Percentiles rank a stretch among this genome's conserved stretches.
These are phyloP conservation scores for Fusarium austroafricanum DNA, from an alignment of 2,329 filamentous ascomycete genomes.

Conservation along the genomic window DNA sequence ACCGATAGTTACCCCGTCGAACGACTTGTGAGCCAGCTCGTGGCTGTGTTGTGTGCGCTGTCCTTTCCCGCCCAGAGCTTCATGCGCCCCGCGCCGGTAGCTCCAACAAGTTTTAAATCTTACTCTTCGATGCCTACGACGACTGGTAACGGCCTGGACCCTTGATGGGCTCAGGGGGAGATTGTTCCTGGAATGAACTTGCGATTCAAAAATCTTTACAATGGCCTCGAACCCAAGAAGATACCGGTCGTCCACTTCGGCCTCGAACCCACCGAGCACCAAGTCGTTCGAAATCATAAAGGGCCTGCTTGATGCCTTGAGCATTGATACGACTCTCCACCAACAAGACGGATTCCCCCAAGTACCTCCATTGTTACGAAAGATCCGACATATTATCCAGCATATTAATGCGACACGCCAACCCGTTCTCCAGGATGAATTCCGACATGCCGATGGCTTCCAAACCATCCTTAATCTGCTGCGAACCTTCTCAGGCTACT, in stretches of 20 bases:
- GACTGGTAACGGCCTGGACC: slow-evolving; percentile 51
- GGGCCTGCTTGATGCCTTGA: slow-evolving; percentile 62
- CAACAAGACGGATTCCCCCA: slow-evolving; percentile 60
- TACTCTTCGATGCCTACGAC: slow-evolving; percentile 51
- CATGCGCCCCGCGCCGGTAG: slow-evolving; percentile 47
- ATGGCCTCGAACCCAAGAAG: slow-evolving; percentile 67
- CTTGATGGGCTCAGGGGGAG: slow-evolving; percentile 53
- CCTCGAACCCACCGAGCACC: slow-evolving; percentile 67
- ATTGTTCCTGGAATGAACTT: slow-evolving; percentile 45
- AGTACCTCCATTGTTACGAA: slow-evolving; percentile 61
- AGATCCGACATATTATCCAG: slow-evolving; percentile 74
- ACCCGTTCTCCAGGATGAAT: slow-evolving; percentile 76
- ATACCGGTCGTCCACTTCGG: slow-evolving; percentile 73
- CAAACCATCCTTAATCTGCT: slow-evolving; percentile 77
- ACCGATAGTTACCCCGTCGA: neutral
- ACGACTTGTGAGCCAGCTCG: neutral
- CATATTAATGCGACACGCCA: slow-evolving; percentile 63
- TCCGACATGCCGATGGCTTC: slow-evolving; percentile 84
- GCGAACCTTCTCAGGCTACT: slow-evolving; percentile 78
- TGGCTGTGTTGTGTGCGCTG: slow-evolving; percentile 28
- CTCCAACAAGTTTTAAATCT: slow-evolving; percentile 43
- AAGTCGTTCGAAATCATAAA: slow-evolving; percentile 71
- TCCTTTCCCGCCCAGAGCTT: slow-evolving; percentile 30
- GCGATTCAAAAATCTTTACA: slow-evolving; percentile 45
- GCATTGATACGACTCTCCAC: slow-evolving; percentile 49